phyloP scores from a whole-genome alignment of 192 early-diverging fungal species.

The Diversispora epigaea region DNA sequence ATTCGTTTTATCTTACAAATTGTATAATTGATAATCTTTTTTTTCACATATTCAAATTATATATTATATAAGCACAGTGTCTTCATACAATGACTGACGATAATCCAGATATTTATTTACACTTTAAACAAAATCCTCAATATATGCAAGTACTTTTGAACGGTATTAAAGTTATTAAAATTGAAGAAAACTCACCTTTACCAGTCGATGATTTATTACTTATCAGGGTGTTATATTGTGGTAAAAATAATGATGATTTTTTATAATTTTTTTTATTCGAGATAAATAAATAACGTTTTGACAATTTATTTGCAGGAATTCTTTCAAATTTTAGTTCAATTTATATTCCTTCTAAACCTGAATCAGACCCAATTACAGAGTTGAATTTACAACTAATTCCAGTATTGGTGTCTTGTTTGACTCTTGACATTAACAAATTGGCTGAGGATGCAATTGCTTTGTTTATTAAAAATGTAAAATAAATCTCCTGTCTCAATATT shows the following conservation, averaged over 20 bases:
- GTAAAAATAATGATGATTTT: slow-evolving; percentile 46
- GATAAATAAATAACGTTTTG: slow-evolving; percentile 8
- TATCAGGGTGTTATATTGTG: slow-evolving; percentile 68
- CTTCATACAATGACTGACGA: slow-evolving; percentile 83
- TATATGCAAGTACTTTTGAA: slow-evolving; percentile 53
- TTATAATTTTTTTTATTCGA: background rate
- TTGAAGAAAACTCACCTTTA: background rate
- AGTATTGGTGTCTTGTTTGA: slow-evolving; percentile 45
- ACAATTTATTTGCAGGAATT: slow-evolving; percentile 39
- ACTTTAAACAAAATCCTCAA: slow-evolving; percentile 57
- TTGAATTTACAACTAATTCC: slow-evolving; percentile 51
- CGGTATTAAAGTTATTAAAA: slow-evolving; percentile 47
- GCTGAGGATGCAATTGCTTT: slow-evolving; percentile 43
- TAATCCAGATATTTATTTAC: slow-evolving; percentile 57
- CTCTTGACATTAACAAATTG: slow-evolving; percentile 51
- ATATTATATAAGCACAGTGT: slow-evolving; percentile 60
- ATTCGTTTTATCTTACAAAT: slow-evolving; percentile 15
- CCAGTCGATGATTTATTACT: slow-evolving; percentile 58
- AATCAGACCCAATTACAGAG: slow-evolving; percentile 35
- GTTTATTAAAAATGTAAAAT: slow-evolving; percentile 44
- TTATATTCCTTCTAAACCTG: slow-evolving; percentile 37
- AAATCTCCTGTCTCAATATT: background rate
- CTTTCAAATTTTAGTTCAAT: slow-evolving; percentile 52
- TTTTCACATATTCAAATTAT: too few relatives aligned
- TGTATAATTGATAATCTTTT: too few relatives aligned